Evolutionary conservation across 768 basidiomycete species (phyloP), one percentile per base, ranked within the genome.

Genomic region (Pisolithus orientalis): DNA sequence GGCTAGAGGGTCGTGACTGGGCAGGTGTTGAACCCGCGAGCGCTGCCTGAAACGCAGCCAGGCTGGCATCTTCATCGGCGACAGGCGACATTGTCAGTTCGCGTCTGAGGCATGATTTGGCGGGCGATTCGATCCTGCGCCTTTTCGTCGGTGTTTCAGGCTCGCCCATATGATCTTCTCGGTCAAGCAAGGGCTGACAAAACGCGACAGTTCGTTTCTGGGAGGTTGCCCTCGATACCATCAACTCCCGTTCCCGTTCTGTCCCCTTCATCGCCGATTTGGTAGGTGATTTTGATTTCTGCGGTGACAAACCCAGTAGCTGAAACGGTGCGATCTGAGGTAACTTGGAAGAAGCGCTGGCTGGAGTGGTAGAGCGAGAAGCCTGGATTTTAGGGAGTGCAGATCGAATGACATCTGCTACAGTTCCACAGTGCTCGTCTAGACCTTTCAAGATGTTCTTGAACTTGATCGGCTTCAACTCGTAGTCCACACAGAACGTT

Each of bases 111-210:
- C 21, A 21, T 21, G 2, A 51, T 25, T 37, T 47, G 2, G 61
- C 48, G n/a, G 56, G 47, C 6, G 57, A 45, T 8, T 67, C 66
- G 3, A 65, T 44, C 49, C 67, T 75, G 37, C 67, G 67, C 57
- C 64, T 74, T 55, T 78, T 78, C 32, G 67, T 70, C 0, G 78
- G 78, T 5, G 78, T 72, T 47, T 68, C 65, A 5, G 74, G 73
- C 50, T 72, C 50, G 54, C 66, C 27, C 27, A 66, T 38, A 21
- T 64, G 14, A 48, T 70, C 42, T 67, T 46, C 28, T 2, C 37
- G 55, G 47, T 60, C 44, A 6, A 53, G 43, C 17, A 58, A 58
- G 8, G 44, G n/a, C 11, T 29, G 50, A 5, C 52, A 50, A 10
- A 65, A 62, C 3, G 48, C 47, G 3, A 66, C 57, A 1, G 39